Conservation (phyloP, 345 rosid genomes). For the Turritis glabra region DNA sequence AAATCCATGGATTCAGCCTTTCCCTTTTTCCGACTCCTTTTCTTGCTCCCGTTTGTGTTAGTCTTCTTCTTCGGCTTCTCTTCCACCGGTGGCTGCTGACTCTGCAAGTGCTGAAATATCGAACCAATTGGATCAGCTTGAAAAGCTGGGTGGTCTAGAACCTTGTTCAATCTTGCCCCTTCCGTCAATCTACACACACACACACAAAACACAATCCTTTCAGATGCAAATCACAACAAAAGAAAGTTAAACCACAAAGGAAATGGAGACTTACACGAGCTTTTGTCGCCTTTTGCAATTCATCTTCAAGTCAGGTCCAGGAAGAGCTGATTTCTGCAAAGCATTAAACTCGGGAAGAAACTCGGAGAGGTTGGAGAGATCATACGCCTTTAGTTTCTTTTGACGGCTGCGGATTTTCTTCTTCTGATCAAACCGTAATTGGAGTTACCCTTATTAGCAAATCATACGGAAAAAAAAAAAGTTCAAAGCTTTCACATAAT, state of each 20-base stretch:
- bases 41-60: conserved; percentile 54
- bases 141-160: conserved; percentile 69
- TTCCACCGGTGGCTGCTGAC: conserved; percentile 60
- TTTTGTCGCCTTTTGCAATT: conserved; percentile 72
- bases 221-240: neutral
- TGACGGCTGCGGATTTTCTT: conserved; percentile 57
- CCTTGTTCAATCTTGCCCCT: conserved; percentile 57
- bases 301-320: conserved; percentile 54
- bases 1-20: conserved; percentile 53
- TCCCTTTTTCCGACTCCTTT: conserved; percentile 45
- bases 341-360: conserved; percentile 73
- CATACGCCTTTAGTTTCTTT: conserved; percentile 71
- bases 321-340: conserved; percentile 32
- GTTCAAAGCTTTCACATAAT: conserved; percentile 3
- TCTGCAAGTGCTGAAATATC: conserved; percentile 65
- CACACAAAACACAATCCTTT: conserved; percentile 10
- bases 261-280: conserved; percentile 48
- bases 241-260: neutral
- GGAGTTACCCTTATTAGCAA: neutral
- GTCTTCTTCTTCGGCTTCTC: conserved; percentile 60
- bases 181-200: conserved; percentile 59
- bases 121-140: conserved; percentile 74
- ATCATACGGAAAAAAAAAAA: neutral
- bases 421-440: conserved; percentile 42
- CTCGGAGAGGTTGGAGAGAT: conserved; percentile 69